Base-by-base conservation (phyloP, 2,329 filamentous ascomycete genomes). In the Trichoderma atroviride region DNA sequence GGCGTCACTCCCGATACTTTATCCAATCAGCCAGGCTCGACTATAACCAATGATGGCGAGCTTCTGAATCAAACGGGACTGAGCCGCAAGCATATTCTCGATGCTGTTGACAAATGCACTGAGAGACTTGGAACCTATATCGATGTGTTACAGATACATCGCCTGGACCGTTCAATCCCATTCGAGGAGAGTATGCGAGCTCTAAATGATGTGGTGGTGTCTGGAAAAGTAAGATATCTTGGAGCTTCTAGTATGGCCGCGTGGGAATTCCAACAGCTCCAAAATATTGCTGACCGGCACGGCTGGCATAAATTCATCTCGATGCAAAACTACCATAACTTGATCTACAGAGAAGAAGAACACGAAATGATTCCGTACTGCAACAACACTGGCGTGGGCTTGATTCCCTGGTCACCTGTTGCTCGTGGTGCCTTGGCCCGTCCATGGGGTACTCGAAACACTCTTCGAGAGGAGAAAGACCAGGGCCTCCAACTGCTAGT, bases 301-400 rank as follows among this genome's bases (percentile, higher is more conserved):
- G 82, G 83, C n/a, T 88, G 84, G 85, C 84, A 81, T 1, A 84
- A 87, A 74, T 87, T 88, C 71, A 78, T 87, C 64, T 82, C 79
- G 22, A 88, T 88, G 86, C 85, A 88, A 72, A 86, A 86, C 71
- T 79, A 83, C 40, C 83, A 87, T 74, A 86, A 83, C 71, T 74
- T 85, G 4, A 69, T 83, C 3, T 87, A 87, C 73, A 80, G 88
- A 3, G 88, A 90, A 73, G 88, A 89, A 71, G 88, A 81, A 72
- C 73, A 78, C 14, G 79, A 81, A 72, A 81, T 81, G 79, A 79
- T 73, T 67, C 74, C 77, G 4, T 82, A 78, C 71, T 70, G 69
- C 62, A n/a, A 43, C 13, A n/a, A 59, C 14, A 66, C 56, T 0
- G 69, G 71, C 0, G 62, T 75, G 6, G 72, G 73, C 1, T 16